Conservation (phyloP, 2,329 filamentous ascomycete species). For the Rhinocladiella mackenziei region DNA sequence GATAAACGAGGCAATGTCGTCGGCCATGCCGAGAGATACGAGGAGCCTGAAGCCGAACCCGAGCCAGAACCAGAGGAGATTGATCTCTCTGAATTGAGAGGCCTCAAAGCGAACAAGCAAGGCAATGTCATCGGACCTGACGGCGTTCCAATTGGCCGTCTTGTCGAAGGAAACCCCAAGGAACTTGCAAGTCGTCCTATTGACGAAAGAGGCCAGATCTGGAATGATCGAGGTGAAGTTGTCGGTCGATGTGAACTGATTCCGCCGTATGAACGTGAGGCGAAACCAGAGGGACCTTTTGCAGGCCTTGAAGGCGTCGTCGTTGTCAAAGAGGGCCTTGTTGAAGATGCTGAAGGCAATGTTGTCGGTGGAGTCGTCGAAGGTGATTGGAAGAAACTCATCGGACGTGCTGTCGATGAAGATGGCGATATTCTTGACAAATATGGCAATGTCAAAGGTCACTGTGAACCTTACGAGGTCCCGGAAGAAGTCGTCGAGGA, state of each 20-base stretch:
- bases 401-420: slow-evolving; percentile 71
- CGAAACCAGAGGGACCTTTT: slow-evolving; percentile 54
- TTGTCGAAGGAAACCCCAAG: slow-evolving; percentile 54
- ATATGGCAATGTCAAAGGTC: slow-evolving; percentile 61
- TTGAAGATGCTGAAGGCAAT: slow-evolving; percentile 73
- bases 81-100: slow-evolving; percentile 53
- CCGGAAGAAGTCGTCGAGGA: slow-evolving; percentile 45
- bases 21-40: slow-evolving; percentile 52
- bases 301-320: slow-evolving; percentile 54
- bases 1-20: slow-evolving; percentile 61
- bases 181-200: slow-evolving; percentile 55
- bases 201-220: slow-evolving; percentile 54
- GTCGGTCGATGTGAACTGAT: slow-evolving; percentile 57
- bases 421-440: slow-evolving; percentile 79
- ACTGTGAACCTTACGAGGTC: slow-evolving; percentile 54
- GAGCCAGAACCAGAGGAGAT: slow-evolving; percentile 41
- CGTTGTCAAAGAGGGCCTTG: slow-evolving; percentile 56
- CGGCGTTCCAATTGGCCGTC: slow-evolving; percentile 53
- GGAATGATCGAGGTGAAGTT: slow-evolving; percentile 54
- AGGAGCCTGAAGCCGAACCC: slow-evolving; percentile 50
- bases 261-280: slow-evolving; percentile 54
- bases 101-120: slow-evolving; percentile 55
- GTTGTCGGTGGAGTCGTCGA: slow-evolving; percentile 67
- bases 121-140: slow-evolving; percentile 53
- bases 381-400: slow-evolving; percentile 68